These are phyloP conservation scores for Chrysopogon serrulatus DNA, from an alignment of 176 grass and related monocot genomes.

Conservation along the genomic window DNA sequence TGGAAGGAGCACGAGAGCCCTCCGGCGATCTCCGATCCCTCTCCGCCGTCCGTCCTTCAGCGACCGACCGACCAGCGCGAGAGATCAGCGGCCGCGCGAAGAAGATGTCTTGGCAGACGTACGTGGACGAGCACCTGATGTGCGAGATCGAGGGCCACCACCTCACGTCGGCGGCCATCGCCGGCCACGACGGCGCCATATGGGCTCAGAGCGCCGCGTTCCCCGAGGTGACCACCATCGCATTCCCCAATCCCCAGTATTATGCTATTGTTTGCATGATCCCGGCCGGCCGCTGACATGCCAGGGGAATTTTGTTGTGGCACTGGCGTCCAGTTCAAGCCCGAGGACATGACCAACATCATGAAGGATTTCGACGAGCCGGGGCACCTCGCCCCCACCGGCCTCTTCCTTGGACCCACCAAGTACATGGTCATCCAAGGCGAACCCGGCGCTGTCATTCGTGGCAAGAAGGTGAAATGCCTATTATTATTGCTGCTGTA, in stretches of 20 bases:
- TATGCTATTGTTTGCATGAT: background rate
- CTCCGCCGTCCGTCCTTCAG: background rate
- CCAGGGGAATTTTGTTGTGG: too few species aligned
- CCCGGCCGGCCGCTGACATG: too few species aligned
- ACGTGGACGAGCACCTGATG: conserved; percentile 76
- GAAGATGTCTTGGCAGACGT: conserved; percentile 78
- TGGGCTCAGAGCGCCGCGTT: conserved; percentile 53
- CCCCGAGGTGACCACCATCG: conserved; percentile 41
- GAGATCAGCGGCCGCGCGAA: background rate
- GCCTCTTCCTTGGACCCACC: too few species aligned
- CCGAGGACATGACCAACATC: background rate
- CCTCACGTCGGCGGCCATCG: conserved; percentile 59
- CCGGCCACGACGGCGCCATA: conserved; percentile 56
- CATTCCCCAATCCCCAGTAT: background rate
- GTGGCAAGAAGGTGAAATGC: too few species aligned
- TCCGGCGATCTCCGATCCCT: background rate
- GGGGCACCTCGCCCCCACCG: conserved; percentile 40
- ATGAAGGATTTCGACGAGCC: too few species aligned
- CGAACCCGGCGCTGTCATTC: too few species aligned
- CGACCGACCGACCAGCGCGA: background rate
- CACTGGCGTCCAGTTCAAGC: too few species aligned
- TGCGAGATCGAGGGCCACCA: conserved; percentile 59
- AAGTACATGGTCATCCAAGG: too few species aligned
- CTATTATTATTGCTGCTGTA: background rate
- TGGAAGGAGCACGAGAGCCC: background rate